Evolutionary conservation across 2,329 filamentous ascomycete species (phyloP), one percentile per base, ranked within the genome.

Genomic region (Neonectria hederae): DNA sequence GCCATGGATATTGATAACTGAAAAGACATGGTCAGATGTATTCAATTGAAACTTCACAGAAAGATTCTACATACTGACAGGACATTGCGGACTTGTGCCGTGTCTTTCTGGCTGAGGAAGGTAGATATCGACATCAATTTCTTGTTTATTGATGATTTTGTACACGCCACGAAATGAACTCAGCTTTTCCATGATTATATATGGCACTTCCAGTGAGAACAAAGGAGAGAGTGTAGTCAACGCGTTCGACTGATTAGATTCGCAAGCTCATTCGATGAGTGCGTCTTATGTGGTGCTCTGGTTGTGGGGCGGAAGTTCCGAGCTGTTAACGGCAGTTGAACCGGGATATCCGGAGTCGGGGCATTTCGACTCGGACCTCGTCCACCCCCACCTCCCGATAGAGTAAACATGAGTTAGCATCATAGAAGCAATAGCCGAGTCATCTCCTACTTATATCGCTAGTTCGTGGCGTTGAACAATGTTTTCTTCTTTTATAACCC

Each of bases 71-170:
- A n/a, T 58, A 58, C 60, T 24, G n/a, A 63, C 49, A 1, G 60
- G 60, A 43, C 49, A 43, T 26, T 54, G 35, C 8, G 30, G n/a
- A 5, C 40, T 42, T 3, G 17, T 43, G 2, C 45, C 46, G 14
- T 22, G 17, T 11, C 26, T 48, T 26, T 17, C 22, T 7, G 14
- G 14, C 19, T 56, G 26, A 6, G 76, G 75, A 28, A 77, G 52
- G 51, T 74, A 75, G 17, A 76, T 63, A 11, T 76, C 73, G 19
- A 70, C 70, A 49, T 76, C 72, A 52, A 77, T 75, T 17, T 76
- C 71, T 21, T 71, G 71, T 4, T 63, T 62, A 4, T 68, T 67
- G 26, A 75, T 38, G 22, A 67, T 61, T 62, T 77, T 77, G 70
- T 77, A 77, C 21, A 76, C 69, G n/a, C 65, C 66, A 45, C 68